Base-by-base conservation (phyloP, 2,329 filamentous ascomycete species). In the Calonectria pteridis region DNA sequence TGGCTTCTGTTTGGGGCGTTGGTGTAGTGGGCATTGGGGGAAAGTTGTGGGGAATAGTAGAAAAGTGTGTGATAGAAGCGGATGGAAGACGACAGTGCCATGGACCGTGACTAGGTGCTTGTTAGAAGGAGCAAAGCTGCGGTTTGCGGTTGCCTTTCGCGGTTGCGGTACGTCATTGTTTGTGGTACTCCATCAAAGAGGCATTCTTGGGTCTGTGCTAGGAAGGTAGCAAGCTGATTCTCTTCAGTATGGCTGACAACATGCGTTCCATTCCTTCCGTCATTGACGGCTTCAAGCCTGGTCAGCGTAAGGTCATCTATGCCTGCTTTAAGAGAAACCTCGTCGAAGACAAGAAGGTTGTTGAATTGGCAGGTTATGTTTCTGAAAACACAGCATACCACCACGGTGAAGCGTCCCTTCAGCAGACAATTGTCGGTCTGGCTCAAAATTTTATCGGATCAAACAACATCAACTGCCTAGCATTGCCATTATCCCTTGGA, bases 241-340 rank as follows among this genome's bases (percentile, higher is more conserved):
- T 99, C 29, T 99, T 98, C 91, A 98, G 95, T 84, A 98, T 99
- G 94, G 97, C 97, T 33, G 97, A 99, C 83, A 98, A 98, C 82
- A 91, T 98, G 85, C 95, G 97, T 79, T 99, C 97, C 0, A 98
- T 99, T 77, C 97, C 97, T 1, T 98, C 96, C 0, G 92, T 98
- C 55, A 88, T 98, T 29, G 97, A 99, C 85, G 97, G 97, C 7
- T 88, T 99, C 79, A 99, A 99, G 85, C 97, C 97, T 33, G 96
- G 97, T 86, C 97, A 99, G 85, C 94, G 97, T 74, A 99, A 99
- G 85, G 96, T 99, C 70, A 89, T 99, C 69, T 98, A 95, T 84
- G 95, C 95, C 64, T 98, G 95, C 82, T 96, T 99, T 88, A 96
- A 96, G 84, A 92, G 94, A 69, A 99, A 99, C 79, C 85, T 98